Conservation (phyloP, 2,329 filamentous ascomycete genomes). For the Talaromyces sp. region DNA sequence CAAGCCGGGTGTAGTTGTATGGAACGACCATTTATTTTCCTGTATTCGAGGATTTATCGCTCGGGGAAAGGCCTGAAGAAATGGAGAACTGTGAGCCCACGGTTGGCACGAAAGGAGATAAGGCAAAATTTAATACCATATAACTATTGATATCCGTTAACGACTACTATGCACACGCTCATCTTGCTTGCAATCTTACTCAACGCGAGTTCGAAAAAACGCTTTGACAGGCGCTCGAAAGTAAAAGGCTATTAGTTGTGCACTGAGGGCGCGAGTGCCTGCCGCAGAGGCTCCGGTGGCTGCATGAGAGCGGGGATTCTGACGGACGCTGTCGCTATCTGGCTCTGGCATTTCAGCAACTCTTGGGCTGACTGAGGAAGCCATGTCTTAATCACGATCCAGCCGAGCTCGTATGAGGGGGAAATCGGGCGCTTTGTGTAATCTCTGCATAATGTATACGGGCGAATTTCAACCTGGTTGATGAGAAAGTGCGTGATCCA, state of each 20-base stretch:
- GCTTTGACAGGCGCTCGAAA: slow-evolving; percentile 88
- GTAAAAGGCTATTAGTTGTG: slow-evolving; percentile 83
- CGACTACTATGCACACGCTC: slow-evolving; percentile 1
- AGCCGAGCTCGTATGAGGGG: slow-evolving; percentile 1
- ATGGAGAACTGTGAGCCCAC: slow-evolving; percentile 13
- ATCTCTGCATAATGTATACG: slow-evolving; percentile 7
- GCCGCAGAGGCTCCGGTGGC: slow-evolving; percentile 78
- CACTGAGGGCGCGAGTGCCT: slow-evolving; percentile 76
- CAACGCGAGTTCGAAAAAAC: slow-evolving; percentile 85
- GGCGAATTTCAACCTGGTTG: not conserved
- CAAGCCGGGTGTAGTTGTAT: slow-evolving; percentile 60
- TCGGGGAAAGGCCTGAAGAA: slow-evolving; percentile 56
- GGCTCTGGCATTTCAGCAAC: not conserved
- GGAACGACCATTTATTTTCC: slow-evolving; percentile 54
- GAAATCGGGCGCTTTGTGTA: not conserved
- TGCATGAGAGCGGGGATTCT: slow-evolving; percentile 53
- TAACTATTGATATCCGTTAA: slow-evolving; percentile 40
- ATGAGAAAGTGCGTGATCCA: not conserved
- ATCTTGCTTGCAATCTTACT: slow-evolving; percentile 57
- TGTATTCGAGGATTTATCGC: slow-evolving; percentile 57
- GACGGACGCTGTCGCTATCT: slow-evolving; percentile 9
- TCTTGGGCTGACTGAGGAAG: not conserved
- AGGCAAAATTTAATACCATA: slow-evolving; percentile 40
- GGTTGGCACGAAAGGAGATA: slow-evolving; percentile 6
- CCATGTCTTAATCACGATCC: slow-evolving; percentile 11